Evolutionary conservation across 2,329 filamentous ascomycete genomes (phyloP).

Genomic region (Hymenoscyphus scutula): DNA sequence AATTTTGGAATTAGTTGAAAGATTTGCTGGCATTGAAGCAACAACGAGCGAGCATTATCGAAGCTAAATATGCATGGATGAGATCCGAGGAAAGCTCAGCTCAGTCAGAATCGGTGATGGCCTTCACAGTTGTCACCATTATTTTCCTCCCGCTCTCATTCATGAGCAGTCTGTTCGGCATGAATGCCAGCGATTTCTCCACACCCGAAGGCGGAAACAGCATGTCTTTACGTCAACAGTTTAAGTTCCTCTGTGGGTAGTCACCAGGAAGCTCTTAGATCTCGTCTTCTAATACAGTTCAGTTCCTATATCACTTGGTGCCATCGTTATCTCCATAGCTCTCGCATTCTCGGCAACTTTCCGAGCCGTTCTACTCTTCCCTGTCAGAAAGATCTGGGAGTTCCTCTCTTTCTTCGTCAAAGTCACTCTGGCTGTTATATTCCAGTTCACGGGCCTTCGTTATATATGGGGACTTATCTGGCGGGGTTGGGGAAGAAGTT

Average conservation of each 20-base stretch:
- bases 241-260: conserved; percentile 15
- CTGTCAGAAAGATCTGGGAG: background rate
- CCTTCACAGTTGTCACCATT: conserved; percentile 23
- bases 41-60: conserved; percentile 45
- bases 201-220: conserved; percentile 10
- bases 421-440: too few relatives aligned
- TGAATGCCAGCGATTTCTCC: conserved; percentile 19
- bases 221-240: conserved; percentile 13
- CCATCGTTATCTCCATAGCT: conserved; percentile 6
- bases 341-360: conserved; percentile 14
- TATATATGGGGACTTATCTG: background rate
- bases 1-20: conserved; percentile 3
- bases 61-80: conserved; percentile 42
- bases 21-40: conserved; percentile 44
- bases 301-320: conserved; percentile 15
- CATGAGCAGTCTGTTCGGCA: conserved; percentile 21
- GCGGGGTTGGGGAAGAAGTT: background rate
- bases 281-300: background rate
- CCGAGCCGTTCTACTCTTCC: conserved; percentile 6
- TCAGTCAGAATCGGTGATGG: conserved; percentile 36
- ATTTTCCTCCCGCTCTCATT: conserved; percentile 23
- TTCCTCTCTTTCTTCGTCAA: background rate
- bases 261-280: too few relatives aligned
- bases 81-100: conserved; percentile 41
- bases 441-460: background rate